Conservation (phyloP, 2,329 filamentous ascomycete species). For the Annulohypoxylon truncatum region DNA sequence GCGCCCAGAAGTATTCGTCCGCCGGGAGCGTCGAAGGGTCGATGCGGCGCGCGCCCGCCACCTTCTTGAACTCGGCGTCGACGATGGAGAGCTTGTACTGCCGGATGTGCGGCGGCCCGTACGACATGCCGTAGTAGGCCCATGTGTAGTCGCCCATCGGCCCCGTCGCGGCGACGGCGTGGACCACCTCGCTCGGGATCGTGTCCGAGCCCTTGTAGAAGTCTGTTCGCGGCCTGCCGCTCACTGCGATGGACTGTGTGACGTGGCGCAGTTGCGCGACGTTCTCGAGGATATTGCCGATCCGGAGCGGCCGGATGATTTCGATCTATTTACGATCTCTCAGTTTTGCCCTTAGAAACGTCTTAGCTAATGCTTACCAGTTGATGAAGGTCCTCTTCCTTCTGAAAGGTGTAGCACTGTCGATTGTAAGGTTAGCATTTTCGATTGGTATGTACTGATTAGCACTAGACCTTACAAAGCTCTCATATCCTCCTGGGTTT, state of each 20-base stretch:
- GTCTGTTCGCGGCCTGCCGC: constrained; percentile 50
- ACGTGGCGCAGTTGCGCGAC: constrained; percentile 53
- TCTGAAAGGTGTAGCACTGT: constrained; percentile 58
- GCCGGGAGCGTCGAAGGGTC: constrained; percentile 51
- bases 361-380: constrained; percentile 50
- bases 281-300: constrained; percentile 54
- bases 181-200: constrained; percentile 51
- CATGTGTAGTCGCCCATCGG: constrained; percentile 52
- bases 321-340: constrained; percentile 50
- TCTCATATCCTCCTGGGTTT: constrained; percentile 61
- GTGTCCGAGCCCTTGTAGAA: constrained; percentile 50
- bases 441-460: not conserved
- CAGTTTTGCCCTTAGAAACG: not conserved
- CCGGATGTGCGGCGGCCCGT: constrained; percentile 51
- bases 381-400: constrained; percentile 61
- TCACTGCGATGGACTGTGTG: constrained; percentile 52
- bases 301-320: constrained; percentile 60
- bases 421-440: constrained; percentile 46
- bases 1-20: constrained; percentile 50
- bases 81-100: constrained; percentile 51
- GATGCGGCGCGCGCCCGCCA: constrained; percentile 48
- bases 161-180: constrained; percentile 45
- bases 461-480: constrained; percentile 45
- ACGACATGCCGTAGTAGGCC: constrained; percentile 53
- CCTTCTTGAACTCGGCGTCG: constrained; percentile 49